phyloP scores from a whole-genome alignment of 2,329 filamentous ascomycete genomes.

The Pseudonectria buxi region DNA sequence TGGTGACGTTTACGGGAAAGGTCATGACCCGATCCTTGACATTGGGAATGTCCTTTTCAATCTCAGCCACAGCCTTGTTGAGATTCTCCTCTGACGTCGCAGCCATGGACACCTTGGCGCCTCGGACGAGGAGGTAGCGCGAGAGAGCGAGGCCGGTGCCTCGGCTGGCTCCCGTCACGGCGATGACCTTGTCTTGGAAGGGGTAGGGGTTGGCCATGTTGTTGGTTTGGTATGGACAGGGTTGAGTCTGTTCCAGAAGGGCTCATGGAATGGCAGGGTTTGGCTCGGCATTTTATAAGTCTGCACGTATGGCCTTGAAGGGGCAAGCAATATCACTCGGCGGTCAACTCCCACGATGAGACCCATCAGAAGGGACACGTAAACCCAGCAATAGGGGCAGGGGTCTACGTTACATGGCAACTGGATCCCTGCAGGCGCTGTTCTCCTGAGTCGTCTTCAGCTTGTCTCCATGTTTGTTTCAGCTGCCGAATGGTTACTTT shows the following conservation, averaged over 20 bases:
- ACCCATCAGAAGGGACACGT: too few species aligned
- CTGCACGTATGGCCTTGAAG: too few species aligned
- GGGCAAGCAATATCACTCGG: too few species aligned
- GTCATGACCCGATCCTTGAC: conserved; percentile 16
- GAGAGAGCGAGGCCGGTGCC: conserved; percentile 50
- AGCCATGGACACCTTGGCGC: conserved; percentile 26
- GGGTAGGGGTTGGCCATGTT: conserved; percentile 19
- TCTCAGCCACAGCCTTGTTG: conserved; percentile 15
- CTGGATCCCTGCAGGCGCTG: too few species aligned
- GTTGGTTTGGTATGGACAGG: neutral
- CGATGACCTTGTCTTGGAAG: conserved; percentile 47
- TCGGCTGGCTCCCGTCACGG: conserved; percentile 55
- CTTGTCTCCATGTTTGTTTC: too few species aligned
- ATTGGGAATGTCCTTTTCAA: conserved; percentile 18
- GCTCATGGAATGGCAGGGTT: neutral
- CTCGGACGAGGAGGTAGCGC: conserved; percentile 38
- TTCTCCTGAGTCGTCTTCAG: too few species aligned
- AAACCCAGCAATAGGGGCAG: too few species aligned
- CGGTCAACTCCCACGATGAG: too few species aligned
- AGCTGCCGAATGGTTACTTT: too few species aligned
- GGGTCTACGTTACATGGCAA: too few species aligned
- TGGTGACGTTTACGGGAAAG: conserved; percentile 24
- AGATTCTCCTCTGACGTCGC: conserved; percentile 23
- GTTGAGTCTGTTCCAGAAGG: neutral
- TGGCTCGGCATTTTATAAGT: conserved; percentile 10